Evolutionary conservation across 148 eudicot genomes (phyloP).

Genomic region (Dianthus caryophyllus): DNA sequence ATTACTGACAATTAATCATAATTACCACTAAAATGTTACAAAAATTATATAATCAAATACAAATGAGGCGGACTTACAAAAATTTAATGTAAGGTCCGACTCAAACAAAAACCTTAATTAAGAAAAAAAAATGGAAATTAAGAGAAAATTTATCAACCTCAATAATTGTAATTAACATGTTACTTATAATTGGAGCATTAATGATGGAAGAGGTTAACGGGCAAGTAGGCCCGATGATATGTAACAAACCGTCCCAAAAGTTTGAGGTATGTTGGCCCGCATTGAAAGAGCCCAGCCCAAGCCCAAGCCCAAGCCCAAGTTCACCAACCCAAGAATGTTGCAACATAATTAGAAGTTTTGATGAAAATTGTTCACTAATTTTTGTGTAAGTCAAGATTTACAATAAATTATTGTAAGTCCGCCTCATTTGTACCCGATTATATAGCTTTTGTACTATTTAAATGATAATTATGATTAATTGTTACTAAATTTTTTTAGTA

Average conservation of each 20-base stretch:
- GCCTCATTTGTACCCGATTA: no score
- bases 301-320: constrained; percentile 15
- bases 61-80: no score
- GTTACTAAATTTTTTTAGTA: no score
- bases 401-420: no score
- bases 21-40: not conserved
- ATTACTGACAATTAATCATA: no score
- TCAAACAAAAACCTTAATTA: not conserved
- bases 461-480: no score
- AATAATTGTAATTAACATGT: constrained; percentile 11
- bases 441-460: no score
- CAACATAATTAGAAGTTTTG: not conserved
- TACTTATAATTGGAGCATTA: not conserved
- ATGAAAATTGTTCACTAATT: constrained; percentile 20
- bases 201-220: constrained; percentile 5
- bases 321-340: constrained; percentile 19
- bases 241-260: not conserved
- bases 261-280: constrained; percentile 13
- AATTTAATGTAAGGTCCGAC: no score
- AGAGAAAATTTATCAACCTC: not conserved
- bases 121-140: constrained; percentile 3
- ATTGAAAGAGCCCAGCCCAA: constrained; percentile 13
- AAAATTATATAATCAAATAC: no score
- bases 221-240: not conserved
- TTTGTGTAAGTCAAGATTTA: no score